Evolutionary conservation across 768 basidiomycete species (phyloP), one percentile per base, ranked within the genome.

Genomic region (Cystobasidium tubakii): DNA sequence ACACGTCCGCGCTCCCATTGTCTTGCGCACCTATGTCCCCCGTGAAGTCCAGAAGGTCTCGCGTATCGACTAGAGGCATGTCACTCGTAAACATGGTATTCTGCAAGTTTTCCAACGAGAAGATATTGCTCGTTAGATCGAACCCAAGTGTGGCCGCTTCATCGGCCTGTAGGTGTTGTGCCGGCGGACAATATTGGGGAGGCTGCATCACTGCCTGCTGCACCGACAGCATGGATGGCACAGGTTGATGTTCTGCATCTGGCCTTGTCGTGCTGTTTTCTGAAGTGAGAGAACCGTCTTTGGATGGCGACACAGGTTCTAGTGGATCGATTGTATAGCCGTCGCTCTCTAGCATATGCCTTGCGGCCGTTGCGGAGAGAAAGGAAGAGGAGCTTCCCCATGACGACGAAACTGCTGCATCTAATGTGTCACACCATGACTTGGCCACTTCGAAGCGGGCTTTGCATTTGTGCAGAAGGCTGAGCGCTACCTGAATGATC

Each of bases 81-180:
- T 54, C 53, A 29, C 53, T 54, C 6, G 53, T 54, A 19, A 54
- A 54, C 53, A 54, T 54, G 21, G 53, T 54, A n/a, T 54, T 54
- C 21, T 54, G 53, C n/a, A 54, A 19, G 21, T 54, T 54, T 19
- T 54, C 53, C 21, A 54, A 54, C 4, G 53, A 54, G 21, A 54
- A 54, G 27, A 54, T n/a, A 29, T 54, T 29, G 10, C n/a, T 29
- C 21, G 53, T n/a, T n/a, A 54, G 27, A 19, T 54, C 53, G 21
- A n/a, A n/a, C 53, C 27, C 53, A 6, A 54, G 21, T n/a, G 53
- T 4, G 10, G 6, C 53, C n/a, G 53, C 7, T n/a, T 4, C n/a
- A 4, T 54, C 7, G 7, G 10, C 27, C 21, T 54, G 53, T 19
- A n/a, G 53, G 7, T 54, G 53, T n/a, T n/a, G 21, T 54, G 10